These are phyloP conservation scores for Aspergillus nanangensis DNA, from an alignment of 495 filamentous ascomycete species.

Conservation along the genomic window DNA sequence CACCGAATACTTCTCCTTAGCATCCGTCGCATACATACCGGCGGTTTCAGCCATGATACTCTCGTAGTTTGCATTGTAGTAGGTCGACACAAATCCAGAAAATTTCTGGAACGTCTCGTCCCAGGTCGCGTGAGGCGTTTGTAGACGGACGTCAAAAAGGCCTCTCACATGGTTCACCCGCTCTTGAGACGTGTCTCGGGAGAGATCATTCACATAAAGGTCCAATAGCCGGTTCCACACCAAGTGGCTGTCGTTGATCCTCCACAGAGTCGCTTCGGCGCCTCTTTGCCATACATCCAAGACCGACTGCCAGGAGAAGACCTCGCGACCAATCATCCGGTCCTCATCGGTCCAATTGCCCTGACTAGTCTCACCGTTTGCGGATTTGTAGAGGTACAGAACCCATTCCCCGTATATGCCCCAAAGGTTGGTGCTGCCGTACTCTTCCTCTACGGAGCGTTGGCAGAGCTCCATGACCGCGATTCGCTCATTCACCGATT, in stretches of 20 bases:
- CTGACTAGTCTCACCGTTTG: conserved; percentile 53
- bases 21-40: conserved; percentile 51
- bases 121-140: conserved; percentile 79
- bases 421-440: conserved; percentile 83
- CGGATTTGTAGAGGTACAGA: conserved; percentile 61
- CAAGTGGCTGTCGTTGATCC: conserved; percentile 76
- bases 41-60: conserved; percentile 70
- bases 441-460: conserved; percentile 76
- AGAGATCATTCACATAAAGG: conserved; percentile 56
- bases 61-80: conserved; percentile 74
- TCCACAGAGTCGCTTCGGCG: conserved; percentile 71
- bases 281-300: conserved; percentile 76
- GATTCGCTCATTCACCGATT: conserved; percentile 58
- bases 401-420: conserved; percentile 83
- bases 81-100: conserved; percentile 73
- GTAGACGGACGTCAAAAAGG: conserved; percentile 69
- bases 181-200: conserved; percentile 49
- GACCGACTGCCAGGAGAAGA: conserved; percentile 74
- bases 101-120: conserved; percentile 79
- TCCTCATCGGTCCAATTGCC: conserved; percentile 75
- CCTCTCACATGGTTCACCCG: conserved; percentile 61
- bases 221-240: conserved; percentile 83
- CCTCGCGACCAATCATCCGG: conserved; percentile 62
- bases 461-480: conserved; percentile 80
- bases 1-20: conserved; percentile 62